A percentile compares a stretch with the other conserved stretches of the same genome.
Conservation (phyloP, 2,329 filamentous ascomycete species). For the Bipolaris zeicola region DNA sequence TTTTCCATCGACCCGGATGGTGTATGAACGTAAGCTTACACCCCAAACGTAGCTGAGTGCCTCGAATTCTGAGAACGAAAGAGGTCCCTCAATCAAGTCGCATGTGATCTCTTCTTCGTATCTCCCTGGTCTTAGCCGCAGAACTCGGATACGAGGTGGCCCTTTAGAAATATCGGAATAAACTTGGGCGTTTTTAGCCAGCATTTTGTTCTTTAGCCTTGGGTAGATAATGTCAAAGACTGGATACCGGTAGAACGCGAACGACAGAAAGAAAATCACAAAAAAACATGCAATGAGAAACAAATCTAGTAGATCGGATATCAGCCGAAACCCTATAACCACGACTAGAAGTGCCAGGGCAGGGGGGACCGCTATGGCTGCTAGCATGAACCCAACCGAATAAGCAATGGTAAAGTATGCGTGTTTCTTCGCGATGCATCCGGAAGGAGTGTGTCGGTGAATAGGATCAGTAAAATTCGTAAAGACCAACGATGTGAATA, state of each 20-base stretch:
- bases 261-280: constrained; percentile 1
- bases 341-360: neutral
- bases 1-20: constrained; percentile 2
- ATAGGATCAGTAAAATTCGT: neutral
- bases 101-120: constrained; percentile 1
- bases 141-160: neutral
- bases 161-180: neutral
- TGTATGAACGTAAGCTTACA: neutral
- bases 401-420: neutral
- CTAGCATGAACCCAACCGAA: neutral
- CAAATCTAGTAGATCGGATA: neutral
- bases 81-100: constrained; percentile 1
- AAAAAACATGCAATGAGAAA: neutral
- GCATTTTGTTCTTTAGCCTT: neutral
- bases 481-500: neutral
- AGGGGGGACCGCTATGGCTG: neutral
- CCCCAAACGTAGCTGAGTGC: constrained; percentile 19
- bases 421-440: neutral
- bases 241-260: constrained; percentile 1
- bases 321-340: neutral
- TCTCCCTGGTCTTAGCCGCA: neutral
- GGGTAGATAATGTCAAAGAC: constrained; percentile 8
- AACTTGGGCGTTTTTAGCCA: neutral
- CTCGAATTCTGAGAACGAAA: constrained; percentile 7
- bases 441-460: neutral